Base-by-base conservation (phyloP, 148 eudicot species). In the Talinum fruticosum region DNA sequence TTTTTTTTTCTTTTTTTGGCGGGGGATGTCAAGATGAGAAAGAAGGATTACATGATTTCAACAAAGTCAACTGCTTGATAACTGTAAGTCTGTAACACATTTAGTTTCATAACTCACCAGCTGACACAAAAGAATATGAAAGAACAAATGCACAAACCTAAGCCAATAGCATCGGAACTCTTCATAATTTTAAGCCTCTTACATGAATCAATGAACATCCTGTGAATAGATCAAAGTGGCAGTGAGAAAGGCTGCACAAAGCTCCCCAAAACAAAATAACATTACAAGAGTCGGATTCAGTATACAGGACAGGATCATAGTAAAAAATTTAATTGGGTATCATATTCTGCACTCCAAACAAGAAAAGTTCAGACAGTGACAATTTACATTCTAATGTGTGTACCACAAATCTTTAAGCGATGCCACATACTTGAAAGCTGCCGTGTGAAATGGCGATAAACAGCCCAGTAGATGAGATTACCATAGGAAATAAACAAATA, bases 121-220 rank as follows among this genome's bases (percentile, higher is more conserved):
- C 64, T 59, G 29, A 59, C n/a, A n/a, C 26, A 23, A 23, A 59
- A n/a, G 6, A n/a, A 59, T 8, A 23, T n/a, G 0, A 30, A 62
- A 19, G 23, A 21, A 12, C 34, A 30, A 6, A 82, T 62, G 49
- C 65, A 36, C 68, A 21, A 66, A 82, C 92, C 92, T 83, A 91
- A 83, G 36, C 95, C 95, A 82, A 89, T 91, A 26, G 97, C 97
- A 87, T 92, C 93, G 32, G 97, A 87, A 35, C 97, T 86, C 81
- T 88, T 92, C 93, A 88, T 92, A 34, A 92, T 92, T 79, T 85
- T 92, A 82, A 92, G 80, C 84, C 93, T 90, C 84, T 90, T 92
- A 84, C 97, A 92, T 29, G 93, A 74, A 69, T 75, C 89, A 67
- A 78, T 92, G 59, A 92, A 92, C 93, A 92, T 92, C 86, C 96